Percentiles rank a stretch among this genome's conserved stretches.
Conservation (phyloP, 1,284 basidiomycete species). For the Naganishia sp. region DNA sequence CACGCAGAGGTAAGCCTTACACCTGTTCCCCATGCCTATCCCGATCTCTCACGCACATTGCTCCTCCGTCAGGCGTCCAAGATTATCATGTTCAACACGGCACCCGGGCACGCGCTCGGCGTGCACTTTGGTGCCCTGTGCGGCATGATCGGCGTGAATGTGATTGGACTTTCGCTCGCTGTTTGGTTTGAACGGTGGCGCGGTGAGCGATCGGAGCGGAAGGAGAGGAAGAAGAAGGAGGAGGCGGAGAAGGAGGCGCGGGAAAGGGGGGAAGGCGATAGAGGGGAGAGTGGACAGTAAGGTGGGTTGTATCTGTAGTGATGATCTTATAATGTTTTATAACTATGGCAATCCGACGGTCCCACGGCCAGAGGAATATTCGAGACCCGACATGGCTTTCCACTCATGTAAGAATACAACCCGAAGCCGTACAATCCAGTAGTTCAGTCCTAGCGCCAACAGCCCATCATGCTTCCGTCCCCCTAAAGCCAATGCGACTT, state of each 20-base stretch:
- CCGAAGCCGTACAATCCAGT: background rate
- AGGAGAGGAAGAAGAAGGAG: conserved; percentile 12
- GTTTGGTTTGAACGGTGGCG: conserved; percentile 43
- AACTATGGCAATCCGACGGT: background rate
- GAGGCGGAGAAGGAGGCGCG: conserved; percentile 5
- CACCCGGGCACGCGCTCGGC: conserved; percentile 41
- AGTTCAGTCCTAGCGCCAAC: background rate
- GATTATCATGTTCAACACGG: conserved; percentile 46
- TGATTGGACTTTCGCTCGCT: conserved; percentile 39
- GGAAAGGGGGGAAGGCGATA: background rate
- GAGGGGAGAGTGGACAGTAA: conserved; percentile 2
- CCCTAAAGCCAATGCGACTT: conserved; percentile 57
- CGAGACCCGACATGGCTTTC: background rate
- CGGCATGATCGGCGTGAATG: conserved; percentile 44
- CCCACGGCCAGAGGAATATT: background rate
- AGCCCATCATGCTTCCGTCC: background rate
- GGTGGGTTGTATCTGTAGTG: background rate
- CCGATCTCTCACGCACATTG: no score
- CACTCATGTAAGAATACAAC: background rate
- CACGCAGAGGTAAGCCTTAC: conserved; percentile 36
- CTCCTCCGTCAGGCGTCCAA: conserved; percentile 36
- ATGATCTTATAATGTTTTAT: background rate
- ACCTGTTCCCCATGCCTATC: background rate
- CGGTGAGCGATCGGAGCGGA: conserved; percentile 10
- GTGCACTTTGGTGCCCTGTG: conserved; percentile 44